Evolutionary conservation across 306 rosid genomes (phyloP).

Genomic region (Prunus mongolica): DNA sequence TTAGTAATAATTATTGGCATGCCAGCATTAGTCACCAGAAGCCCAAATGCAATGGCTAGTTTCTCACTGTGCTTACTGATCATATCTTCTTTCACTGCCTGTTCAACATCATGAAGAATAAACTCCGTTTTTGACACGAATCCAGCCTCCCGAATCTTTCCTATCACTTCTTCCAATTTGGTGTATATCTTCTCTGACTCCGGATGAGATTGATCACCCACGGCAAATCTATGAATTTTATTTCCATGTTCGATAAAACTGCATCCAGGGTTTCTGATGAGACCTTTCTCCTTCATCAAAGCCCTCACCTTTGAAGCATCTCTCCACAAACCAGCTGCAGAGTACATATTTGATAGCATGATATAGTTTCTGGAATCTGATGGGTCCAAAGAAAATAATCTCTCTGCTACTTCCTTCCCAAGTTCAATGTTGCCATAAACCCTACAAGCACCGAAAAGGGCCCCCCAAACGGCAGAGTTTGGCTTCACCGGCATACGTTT

Average conservation of each 20-base stretch:
- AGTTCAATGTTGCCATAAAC: constrained; percentile 46
- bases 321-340: constrained; percentile 62
- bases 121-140: constrained; percentile 57
- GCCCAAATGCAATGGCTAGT: constrained; percentile 79
- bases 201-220: constrained; percentile 62
- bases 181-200: constrained; percentile 49
- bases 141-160: constrained; percentile 50
- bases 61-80: constrained; percentile 72
- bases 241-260: constrained; percentile 61
- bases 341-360: constrained; percentile 66
- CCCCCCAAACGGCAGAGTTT: constrained; percentile 79
- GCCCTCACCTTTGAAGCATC: constrained; percentile 64
- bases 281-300: constrained; percentile 55
- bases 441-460: constrained; percentile 75
- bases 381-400: constrained; percentile 52
- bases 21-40: constrained; percentile 43
- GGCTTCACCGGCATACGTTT: constrained; percentile 62
- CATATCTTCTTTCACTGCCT: constrained; percentile 61
- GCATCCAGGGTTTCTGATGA: constrained; percentile 48
- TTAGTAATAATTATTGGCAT: constrained; percentile 50
- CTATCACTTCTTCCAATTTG: constrained; percentile 53
- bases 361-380: constrained; percentile 63
- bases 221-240: constrained; percentile 52
- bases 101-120: constrained; percentile 63
- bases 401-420: constrained; percentile 70